Evolutionary conservation across 2,329 filamentous ascomycete genomes (phyloP).

Genomic region (Ploettnerulaceae sp.): DNA sequence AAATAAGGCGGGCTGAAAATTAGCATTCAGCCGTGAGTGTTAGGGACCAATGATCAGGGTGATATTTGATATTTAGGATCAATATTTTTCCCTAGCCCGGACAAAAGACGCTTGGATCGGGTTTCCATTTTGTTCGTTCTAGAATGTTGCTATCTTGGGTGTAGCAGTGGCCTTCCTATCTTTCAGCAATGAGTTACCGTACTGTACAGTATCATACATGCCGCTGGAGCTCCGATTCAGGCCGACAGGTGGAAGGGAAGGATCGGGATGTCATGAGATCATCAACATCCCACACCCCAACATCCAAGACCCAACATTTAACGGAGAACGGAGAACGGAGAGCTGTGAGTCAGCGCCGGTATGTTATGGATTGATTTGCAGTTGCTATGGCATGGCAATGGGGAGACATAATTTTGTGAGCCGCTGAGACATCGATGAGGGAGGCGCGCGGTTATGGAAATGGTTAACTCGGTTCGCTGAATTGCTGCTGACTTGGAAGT

Average conservation of each 20-base stretch:
- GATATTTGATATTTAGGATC: background rate
- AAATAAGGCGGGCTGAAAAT: slow-evolving; percentile 2
- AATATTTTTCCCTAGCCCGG: slow-evolving; percentile 1
- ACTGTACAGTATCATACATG: too few species aligned
- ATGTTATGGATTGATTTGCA: background rate
- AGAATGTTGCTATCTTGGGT: slow-evolving; percentile 9
- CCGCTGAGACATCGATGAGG: slow-evolving; percentile 5
- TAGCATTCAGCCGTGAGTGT: background rate
- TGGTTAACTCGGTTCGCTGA: background rate
- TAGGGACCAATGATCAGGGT: background rate
- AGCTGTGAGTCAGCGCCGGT: background rate
- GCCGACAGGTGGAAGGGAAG: slow-evolving; percentile 10
- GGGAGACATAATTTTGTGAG: background rate
- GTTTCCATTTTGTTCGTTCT: slow-evolving; percentile 8
- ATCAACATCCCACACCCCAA: background rate
- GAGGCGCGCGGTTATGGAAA: slow-evolving; percentile 8
- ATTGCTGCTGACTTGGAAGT: background rate
- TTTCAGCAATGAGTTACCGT: background rate
- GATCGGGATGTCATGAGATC: slow-evolving; percentile 10
- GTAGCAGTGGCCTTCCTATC: background rate
- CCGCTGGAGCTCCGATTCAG: slow-evolving; percentile 6
- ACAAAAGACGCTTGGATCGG: background rate
- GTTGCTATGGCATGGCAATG: background rate
- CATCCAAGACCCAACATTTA: too few species aligned
- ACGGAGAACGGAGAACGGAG: too few species aligned